These are phyloP conservation scores for Nigrograna mackinnonii DNA, from an alignment of 2,329 filamentous ascomycete genomes.

Conservation along the genomic window DNA sequence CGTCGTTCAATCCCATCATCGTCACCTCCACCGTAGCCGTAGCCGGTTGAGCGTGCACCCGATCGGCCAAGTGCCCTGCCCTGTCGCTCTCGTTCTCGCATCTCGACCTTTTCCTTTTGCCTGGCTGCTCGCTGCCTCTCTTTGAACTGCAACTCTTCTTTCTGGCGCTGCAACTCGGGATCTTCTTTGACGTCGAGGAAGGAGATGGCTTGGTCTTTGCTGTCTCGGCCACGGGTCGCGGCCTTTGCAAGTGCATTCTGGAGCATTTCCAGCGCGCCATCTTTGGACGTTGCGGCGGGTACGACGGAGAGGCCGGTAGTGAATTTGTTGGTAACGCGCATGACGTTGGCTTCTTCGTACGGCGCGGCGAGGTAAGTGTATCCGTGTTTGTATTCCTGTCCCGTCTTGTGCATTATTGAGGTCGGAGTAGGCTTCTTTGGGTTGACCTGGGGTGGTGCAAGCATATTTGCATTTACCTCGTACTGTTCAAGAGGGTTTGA, in stretches of 20 bases:
- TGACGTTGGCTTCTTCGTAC: conserved; percentile 67
- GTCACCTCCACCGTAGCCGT: conserved; percentile 70
- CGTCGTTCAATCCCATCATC: conserved; percentile 55
- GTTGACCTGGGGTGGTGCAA: conserved; percentile 63
- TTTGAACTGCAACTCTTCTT: conserved; percentile 75
- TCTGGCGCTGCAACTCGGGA: conserved; percentile 73
- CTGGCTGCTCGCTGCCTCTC: conserved; percentile 67
- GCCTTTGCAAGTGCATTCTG: conserved; percentile 69
- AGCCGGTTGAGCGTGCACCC: conserved; percentile 54
- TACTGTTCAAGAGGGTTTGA: conserved; percentile 70
- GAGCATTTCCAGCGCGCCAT: conserved; percentile 71
- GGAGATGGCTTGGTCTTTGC: conserved; percentile 59
- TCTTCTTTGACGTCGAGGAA: conserved; percentile 73
- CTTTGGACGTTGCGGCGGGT: conserved; percentile 68
- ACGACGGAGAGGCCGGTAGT: conserved; percentile 72
- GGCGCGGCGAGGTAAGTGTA: conserved; percentile 78
- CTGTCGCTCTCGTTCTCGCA: conserved; percentile 63
- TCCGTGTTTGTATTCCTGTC: conserved; percentile 67
- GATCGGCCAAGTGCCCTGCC: conserved; percentile 54
- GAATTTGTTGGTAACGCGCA: conserved; percentile 76
- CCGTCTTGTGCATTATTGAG: conserved; percentile 26
- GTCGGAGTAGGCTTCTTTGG: conserved; percentile 54
- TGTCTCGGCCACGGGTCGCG: conserved; percentile 51
- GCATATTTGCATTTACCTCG: conserved; percentile 70
- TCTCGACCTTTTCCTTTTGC: conserved; percentile 68